A percentile compares a stretch with the other conserved stretches of the same genome.
Evolutionary conservation across 495 filamentous ascomycete species (phyloP).

Genomic region (Staphylotrichum tortipilum): DNA sequence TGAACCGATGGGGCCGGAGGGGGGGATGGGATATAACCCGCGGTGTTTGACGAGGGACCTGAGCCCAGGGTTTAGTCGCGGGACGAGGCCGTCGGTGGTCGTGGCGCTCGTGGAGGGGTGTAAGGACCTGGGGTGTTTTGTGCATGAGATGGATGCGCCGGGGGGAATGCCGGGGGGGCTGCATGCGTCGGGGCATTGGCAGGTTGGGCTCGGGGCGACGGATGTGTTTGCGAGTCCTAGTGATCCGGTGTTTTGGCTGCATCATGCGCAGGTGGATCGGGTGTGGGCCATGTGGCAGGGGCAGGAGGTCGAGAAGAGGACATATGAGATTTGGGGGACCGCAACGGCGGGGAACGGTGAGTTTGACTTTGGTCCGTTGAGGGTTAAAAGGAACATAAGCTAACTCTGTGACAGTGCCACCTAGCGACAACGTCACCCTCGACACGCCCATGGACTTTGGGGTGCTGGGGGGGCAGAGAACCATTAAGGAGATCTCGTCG

Average conservation of each 20-base stretch:
- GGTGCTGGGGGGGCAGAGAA: not conserved
- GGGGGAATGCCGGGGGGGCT: constrained; percentile 4
- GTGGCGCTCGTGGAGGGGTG: constrained; percentile 13
- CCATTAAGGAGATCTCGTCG: not conserved
- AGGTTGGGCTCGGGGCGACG: constrained; percentile 16
- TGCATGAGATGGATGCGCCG: constrained; percentile 9
- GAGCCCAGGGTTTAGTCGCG: constrained; percentile 22
- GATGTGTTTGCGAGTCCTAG: constrained; percentile 50
- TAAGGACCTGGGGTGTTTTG: constrained; percentile 6
- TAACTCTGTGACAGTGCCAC: not conserved
- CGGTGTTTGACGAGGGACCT: constrained; percentile 57
- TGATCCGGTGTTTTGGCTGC: constrained; percentile 58
- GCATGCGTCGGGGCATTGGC: constrained; percentile 19
- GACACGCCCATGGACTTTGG: not conserved
- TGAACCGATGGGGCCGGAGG: constrained; percentile 1
- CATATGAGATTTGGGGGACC: constrained; percentile 5
- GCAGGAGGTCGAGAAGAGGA: constrained; percentile 17
- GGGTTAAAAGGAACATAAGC: no score
- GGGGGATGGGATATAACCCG: constrained; percentile 34
- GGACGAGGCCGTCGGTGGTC: constrained; percentile 12
- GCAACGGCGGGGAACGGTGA: constrained; percentile 7
- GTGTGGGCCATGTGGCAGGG: constrained; percentile 61
- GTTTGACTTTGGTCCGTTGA: not conserved
- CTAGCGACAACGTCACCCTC: not conserved
- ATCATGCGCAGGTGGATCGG: constrained; percentile 58